Base-by-base conservation (phyloP, 768 basidiomycete species). In the Rhizopogon rudus region DNA sequence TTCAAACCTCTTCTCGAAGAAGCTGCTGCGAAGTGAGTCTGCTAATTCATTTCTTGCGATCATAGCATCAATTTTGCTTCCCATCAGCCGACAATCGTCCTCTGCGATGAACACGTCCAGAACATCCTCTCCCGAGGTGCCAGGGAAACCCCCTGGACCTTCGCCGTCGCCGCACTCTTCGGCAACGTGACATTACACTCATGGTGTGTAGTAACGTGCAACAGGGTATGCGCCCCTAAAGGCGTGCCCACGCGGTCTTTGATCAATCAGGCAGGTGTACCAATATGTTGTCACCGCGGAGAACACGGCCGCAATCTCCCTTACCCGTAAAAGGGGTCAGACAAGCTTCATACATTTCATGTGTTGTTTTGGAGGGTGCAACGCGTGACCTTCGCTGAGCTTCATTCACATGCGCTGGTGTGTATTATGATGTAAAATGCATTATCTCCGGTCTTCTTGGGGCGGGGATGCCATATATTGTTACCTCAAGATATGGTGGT, bases 1-100 rank as follows among this genome's bases (percentile, higher is more conserved):
- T 87, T 87, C 71, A 77, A 79, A 61, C 85, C 85, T 28, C 42
- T 73, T 17, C 56, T 78, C 9, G 67, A 70, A 41, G 49, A 52
- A 33, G 56, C 40, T 44, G 45, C 56, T 29, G 46, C 42, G 40
- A 46, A 45, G 69, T 70, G 55, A 50, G 61, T 31, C 16, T 10
- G 44, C 43, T 25, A 37, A 37, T 16, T 20, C 48, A 37, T 49
- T 20, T 37, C 22, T 13, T 17, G 17, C 4, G 46, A 35, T 48
- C 31, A 13, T 35, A 49, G 16, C 35, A 39, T 37, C 5, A n/a
- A 37, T n/a, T 6, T 37, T 25, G 13, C 20, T 14, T 37, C 33
- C 6, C 35, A 37, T 49, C 20, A 49, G 48, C 9, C 33, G 17
- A 37, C 37, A 49, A 1, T 35, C 17, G 14, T 3, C 22, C 9